Evolutionary conservation across 2,329 filamentous ascomycete species (phyloP).

Genomic region (Botryotinia globosa): DNA sequence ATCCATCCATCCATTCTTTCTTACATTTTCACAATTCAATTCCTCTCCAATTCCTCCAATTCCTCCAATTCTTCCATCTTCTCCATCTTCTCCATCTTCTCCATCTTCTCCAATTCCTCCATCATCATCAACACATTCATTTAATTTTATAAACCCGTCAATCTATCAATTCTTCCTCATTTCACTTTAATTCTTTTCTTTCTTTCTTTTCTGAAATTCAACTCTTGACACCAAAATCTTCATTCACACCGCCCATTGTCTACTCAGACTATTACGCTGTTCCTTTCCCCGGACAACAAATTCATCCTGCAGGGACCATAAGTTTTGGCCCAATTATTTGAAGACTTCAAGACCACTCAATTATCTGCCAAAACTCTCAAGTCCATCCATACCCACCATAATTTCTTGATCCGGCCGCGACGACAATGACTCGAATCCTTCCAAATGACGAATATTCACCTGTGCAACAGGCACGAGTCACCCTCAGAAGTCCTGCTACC

Average conservation of each 20-base stretch:
- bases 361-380: neutral
- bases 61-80: neutral
- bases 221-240: neutral
- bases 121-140: neutral
- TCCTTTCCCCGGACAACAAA: conserved; percentile 1
- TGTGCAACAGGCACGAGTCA: conserved; percentile 45
- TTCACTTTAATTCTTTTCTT: neutral
- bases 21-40: neutral
- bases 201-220: neutral
- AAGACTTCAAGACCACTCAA: neutral
- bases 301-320: conserved; percentile 15
- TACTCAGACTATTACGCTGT: neutral
- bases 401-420: neutral
- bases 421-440: conserved; percentile 41
- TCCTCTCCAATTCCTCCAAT: neutral
- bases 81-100: too few species aligned
- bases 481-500: conserved; percentile 34
- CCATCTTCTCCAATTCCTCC: neutral
- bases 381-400: neutral
- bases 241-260: conserved; percentile 7
- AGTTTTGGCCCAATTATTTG: conserved; percentile 3
- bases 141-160: neutral
- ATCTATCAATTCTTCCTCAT: neutral
- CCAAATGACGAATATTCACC: conserved; percentile 45
- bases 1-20: too few species aligned